These are phyloP conservation scores for Cunninghamia lanceolata DNA, from an alignment of 75 land plant genomes.

Conservation along the genomic window DNA sequence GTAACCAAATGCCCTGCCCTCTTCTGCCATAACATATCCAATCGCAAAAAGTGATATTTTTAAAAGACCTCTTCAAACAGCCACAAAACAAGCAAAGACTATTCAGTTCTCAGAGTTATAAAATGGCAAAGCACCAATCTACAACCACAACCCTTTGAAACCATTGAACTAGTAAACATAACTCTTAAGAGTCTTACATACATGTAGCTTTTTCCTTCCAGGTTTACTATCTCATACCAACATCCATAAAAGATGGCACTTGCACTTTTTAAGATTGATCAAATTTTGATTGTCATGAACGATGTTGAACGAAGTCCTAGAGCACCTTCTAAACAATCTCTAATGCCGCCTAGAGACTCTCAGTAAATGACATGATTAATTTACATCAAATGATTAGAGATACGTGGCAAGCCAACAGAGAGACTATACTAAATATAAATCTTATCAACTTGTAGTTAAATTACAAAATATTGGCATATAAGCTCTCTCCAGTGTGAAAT, in stretches of 20 bases:
- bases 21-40: neutral
- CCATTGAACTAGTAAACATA: neutral
- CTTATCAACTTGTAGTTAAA: neutral
- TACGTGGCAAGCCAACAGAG: neutral
- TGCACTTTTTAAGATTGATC: neutral
- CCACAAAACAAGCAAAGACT: neutral
- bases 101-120: neutral
- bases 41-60: neutral
- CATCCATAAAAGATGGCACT: neutral
- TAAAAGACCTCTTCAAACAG: neutral
- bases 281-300: neutral
- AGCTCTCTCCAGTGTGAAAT: neutral
- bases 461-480: slow-evolving; percentile 1
- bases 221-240: neutral
- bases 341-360: neutral
- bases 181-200: too few relatives aligned
- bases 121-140: neutral
- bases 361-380: neutral
- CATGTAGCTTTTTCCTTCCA: neutral
- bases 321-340: neutral
- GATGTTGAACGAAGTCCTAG: neutral
- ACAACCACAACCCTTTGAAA: neutral
- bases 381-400: neutral
- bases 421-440: neutral
- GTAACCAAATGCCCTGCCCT: neutral